These are phyloP conservation scores for Diaporthe aspalathi DNA, from an alignment of 2,329 filamentous ascomycete genomes.

Conservation along the genomic window DNA sequence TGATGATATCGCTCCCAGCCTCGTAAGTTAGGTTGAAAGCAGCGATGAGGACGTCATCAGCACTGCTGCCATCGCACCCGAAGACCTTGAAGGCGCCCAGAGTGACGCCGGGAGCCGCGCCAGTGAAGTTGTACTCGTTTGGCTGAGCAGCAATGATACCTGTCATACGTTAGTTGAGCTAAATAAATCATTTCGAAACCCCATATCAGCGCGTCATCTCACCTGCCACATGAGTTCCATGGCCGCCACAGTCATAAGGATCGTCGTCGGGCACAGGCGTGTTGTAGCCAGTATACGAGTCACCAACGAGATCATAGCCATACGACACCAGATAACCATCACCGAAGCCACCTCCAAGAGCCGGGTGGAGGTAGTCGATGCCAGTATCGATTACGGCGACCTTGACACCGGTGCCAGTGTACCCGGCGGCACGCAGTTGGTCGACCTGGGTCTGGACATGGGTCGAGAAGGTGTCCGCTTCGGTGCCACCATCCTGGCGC, in stretches of 20 bases:
- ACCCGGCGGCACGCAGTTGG: slow-evolving; percentile 47
- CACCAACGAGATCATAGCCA: slow-evolving; percentile 32
- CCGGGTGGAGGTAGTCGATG: slow-evolving; percentile 54
- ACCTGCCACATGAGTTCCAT: slow-evolving; percentile 39
- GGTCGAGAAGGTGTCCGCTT: slow-evolving; percentile 39
- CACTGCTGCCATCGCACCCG: slow-evolving; percentile 45
- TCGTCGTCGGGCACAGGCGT: slow-evolving; percentile 27
- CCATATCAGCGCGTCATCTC: background rate
- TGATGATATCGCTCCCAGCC: slow-evolving; percentile 52
- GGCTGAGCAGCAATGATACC: slow-evolving; percentile 59
- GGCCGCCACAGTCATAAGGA: slow-evolving; percentile 23
- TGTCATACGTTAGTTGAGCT: background rate
- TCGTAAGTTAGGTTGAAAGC: slow-evolving; percentile 57
- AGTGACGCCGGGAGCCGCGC: slow-evolving; percentile 55
- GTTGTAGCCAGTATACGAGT: slow-evolving; percentile 24
- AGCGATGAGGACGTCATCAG: slow-evolving; percentile 55
- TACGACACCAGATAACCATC: slow-evolving; percentile 33
- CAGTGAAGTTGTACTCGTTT: slow-evolving; percentile 52
- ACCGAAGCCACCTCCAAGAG: slow-evolving; percentile 55
- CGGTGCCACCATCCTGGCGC: slow-evolving; percentile 17
- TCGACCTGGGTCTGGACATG: slow-evolving; percentile 48
- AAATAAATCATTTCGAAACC: fast-evolving
- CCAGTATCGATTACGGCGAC: slow-evolving; percentile 53
- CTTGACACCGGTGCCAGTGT: slow-evolving; percentile 48
- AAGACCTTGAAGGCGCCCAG: slow-evolving; percentile 55